Evolutionary conservation across 257 asterid species (phyloP).

Genomic region (Fraxinus cuspidata): DNA sequence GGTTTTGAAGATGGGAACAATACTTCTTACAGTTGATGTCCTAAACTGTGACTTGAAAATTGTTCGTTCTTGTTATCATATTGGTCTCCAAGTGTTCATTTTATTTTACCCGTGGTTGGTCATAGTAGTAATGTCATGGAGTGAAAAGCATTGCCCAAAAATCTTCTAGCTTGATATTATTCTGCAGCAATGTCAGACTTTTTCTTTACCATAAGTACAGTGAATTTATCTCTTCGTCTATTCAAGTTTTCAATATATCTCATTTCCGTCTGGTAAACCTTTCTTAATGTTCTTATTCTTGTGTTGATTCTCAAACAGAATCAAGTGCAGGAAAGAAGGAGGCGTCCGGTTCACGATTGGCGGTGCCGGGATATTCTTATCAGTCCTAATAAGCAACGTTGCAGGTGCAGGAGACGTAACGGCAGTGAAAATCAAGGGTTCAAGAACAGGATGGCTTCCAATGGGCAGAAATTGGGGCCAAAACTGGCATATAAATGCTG

Average conservation of each 20-base stretch:
- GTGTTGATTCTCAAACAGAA: slow-evolving; percentile 26
- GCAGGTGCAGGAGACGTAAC: slow-evolving; percentile 62
- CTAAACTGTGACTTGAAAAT: not conserved
- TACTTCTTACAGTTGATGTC: not conserved
- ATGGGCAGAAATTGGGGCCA: slow-evolving; percentile 83
- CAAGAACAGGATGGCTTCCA: slow-evolving; percentile 69
- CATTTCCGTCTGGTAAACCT: not conserved
- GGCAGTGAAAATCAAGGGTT: slow-evolving; percentile 69
- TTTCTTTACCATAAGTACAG: not conserved
- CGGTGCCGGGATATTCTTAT: slow-evolving; percentile 56
- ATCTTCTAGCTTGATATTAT: not conserved
- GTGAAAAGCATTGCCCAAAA: not conserved
- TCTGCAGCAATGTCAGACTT: not conserved
- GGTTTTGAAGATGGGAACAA: not conserved
- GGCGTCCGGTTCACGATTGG: slow-evolving; percentile 56
- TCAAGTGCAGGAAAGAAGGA: slow-evolving; percentile 65
- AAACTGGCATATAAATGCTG: slow-evolving; percentile 64
- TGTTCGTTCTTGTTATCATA: not conserved
- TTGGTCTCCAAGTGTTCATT: not conserved
- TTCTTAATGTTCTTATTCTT: not conserved
- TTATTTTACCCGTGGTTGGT: not conserved
- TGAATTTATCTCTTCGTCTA: not conserved
- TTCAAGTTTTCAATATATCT: not conserved
- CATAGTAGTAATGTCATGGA: not conserved
- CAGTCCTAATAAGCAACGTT: slow-evolving; percentile 61